Percentiles rank a stretch among this genome's conserved stretches.
Conservation (phyloP, 257 asterid genomes). For the Solanum sitiens region DNA sequence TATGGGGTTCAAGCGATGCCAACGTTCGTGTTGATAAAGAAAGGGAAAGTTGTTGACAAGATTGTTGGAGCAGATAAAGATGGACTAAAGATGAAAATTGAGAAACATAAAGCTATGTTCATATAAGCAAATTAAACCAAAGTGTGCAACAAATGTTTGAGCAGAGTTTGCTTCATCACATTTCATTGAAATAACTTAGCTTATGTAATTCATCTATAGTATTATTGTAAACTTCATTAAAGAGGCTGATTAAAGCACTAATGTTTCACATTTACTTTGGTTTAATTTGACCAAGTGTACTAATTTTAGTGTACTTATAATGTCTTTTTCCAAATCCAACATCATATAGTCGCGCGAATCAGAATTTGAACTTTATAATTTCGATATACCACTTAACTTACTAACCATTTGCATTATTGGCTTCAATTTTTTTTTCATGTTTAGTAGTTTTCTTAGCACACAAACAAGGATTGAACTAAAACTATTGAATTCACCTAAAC, state of each 20-base stretch:
- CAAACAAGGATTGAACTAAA: background rate
- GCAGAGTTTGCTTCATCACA: background rate
- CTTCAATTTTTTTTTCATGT: too few species aligned
- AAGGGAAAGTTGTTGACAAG: conserved; percentile 53
- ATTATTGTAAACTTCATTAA: background rate
- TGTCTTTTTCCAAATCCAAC: background rate
- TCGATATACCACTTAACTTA: background rate
- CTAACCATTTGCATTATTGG: background rate
- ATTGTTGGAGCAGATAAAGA: conserved; percentile 43
- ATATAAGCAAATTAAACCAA: background rate
- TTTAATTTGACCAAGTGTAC: background rate
- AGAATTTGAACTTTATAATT: too few species aligned
- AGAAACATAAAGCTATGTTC: conserved; percentile 27
- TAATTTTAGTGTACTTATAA: background rate
- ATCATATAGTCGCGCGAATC: background rate
- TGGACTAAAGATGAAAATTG: conserved; percentile 42
- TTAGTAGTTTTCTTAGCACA: background rate
- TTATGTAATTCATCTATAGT: background rate
- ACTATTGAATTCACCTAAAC: background rate
- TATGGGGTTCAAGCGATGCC: conserved; percentile 58
- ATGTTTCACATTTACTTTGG: background rate
- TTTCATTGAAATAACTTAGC: background rate
- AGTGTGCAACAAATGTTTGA: background rate
- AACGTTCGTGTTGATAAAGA: conserved; percentile 46
- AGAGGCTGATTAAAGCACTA: background rate